Percentiles rank a stretch among this genome's conserved stretches.
These are phyloP conservation scores for Durotheca rogersii DNA, from an alignment of 495 filamentous ascomycete genomes.

Conservation along the genomic window DNA sequence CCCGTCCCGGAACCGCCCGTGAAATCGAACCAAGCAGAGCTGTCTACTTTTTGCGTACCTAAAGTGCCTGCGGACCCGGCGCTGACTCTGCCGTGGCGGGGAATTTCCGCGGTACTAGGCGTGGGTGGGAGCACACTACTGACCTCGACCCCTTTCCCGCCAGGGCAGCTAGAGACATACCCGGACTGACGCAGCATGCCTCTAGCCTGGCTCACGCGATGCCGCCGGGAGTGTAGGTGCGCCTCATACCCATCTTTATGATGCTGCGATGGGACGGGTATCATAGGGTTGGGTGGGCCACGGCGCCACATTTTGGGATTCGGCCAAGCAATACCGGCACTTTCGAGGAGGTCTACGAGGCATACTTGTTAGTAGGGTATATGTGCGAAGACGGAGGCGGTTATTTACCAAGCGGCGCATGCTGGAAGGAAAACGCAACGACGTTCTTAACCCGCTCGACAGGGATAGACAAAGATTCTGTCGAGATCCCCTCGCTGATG, in stretches of 20 bases:
- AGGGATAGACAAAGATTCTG: constrained; percentile 50
- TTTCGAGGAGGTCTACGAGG: constrained; percentile 65
- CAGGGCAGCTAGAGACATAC: constrained; percentile 14
- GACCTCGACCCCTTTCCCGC: constrained; percentile 19
- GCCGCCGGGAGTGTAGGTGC: constrained; percentile 48
- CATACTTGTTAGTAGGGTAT: constrained; percentile 15
- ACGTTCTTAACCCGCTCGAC: constrained; percentile 74
- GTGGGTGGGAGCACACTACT: constrained; percentile 28
- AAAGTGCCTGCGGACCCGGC: constrained; percentile 41
- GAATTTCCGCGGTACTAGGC: constrained; percentile 24
- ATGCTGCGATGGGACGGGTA: constrained; percentile 44
- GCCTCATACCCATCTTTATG: constrained; percentile 43
- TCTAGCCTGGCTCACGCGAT: constrained; percentile 30
- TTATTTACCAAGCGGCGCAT: constrained; percentile 72
- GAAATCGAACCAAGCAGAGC: constrained; percentile 42
- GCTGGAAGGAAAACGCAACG: constrained; percentile 80
- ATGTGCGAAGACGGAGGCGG: constrained; percentile 14
- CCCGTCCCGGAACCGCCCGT: constrained; percentile 27
- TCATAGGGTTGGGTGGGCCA: constrained; percentile 36
- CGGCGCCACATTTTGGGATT: constrained; percentile 72
- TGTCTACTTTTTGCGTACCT: constrained; percentile 31
- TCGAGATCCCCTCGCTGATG: constrained; percentile 69
- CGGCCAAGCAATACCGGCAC: constrained; percentile 78
- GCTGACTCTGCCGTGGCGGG: constrained; percentile 12
- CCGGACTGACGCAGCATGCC: constrained; percentile 11